Conservation (phyloP, 2,329 filamentous ascomycete species). For the Fusarium hostae region DNA sequence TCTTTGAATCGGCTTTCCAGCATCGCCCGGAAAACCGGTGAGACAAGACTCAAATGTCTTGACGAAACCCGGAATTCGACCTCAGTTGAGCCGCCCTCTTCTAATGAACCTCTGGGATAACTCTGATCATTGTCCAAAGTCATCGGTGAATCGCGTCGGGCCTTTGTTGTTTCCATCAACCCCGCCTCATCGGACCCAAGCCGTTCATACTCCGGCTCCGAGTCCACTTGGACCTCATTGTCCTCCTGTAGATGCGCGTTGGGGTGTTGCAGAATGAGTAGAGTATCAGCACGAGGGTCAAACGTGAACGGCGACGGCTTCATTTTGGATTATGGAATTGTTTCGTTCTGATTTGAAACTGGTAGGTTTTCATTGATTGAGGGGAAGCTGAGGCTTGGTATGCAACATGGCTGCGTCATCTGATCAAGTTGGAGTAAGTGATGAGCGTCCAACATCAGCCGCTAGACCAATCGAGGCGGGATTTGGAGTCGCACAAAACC, state of each 20-base stretch:
- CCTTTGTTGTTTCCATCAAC: constrained; percentile 2
- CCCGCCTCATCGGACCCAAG: constrained; percentile 7
- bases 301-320: constrained; percentile 18
- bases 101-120: constrained; percentile 1
- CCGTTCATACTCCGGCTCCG: constrained; percentile 19
- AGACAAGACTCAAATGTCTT: constrained; percentile 25
- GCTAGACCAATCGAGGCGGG: constrained; percentile 15
- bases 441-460: constrained; percentile 9
- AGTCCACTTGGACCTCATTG: constrained; percentile 10
- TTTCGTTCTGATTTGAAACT: neutral
- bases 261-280: constrained; percentile 16
- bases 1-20: constrained; percentile 18
- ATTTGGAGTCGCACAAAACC: neutral
- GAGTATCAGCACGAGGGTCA: constrained; percentile 19
- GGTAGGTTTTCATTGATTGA: constrained; percentile 5
- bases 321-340: neutral
- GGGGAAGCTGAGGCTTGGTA: constrained; percentile 21
- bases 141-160: constrained; percentile 19
- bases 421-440: constrained; percentile 26
- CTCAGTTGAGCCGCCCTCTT: neutral
- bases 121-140: constrained; percentile 14
- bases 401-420: constrained; percentile 27
- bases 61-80: constrained; percentile 26
- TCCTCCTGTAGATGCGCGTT: neutral
- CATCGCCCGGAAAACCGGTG: constrained; percentile 31